Evolutionary conservation across 805 yeast species (phyloP).

Genomic region (Dipodascopsis uninucleata): DNA sequence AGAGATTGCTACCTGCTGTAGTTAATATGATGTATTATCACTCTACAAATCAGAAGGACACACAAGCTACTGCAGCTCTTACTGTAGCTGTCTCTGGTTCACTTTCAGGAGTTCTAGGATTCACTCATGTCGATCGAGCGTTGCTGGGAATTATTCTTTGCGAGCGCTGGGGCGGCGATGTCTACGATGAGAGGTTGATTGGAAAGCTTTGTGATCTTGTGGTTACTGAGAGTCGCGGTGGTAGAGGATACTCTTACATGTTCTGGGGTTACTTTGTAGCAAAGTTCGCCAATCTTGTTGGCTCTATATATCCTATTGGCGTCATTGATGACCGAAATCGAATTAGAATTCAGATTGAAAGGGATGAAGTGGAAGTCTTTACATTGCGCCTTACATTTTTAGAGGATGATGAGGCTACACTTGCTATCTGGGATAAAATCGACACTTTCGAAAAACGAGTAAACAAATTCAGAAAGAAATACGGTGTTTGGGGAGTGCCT

Average conservation of each 20-base stretch:
- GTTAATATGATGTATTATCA: slow-evolving; percentile 74
- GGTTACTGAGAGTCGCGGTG: slow-evolving; percentile 12
- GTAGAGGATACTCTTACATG: slow-evolving; percentile 10
- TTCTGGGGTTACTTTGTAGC: slow-evolving; percentile 23
- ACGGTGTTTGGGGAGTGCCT: slow-evolving; percentile 23
- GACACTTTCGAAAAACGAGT: slow-evolving; percentile 57
- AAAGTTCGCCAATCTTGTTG: slow-evolving; percentile 8
- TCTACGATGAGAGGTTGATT: slow-evolving; percentile 31
- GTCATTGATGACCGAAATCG: slow-evolving; percentile 14
- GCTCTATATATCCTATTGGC: slow-evolving; percentile 21
- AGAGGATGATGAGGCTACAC: slow-evolving; percentile 8
- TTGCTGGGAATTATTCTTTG: slow-evolving; percentile 69
- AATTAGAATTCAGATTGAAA: slow-evolving; percentile 6
- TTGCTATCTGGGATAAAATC: slow-evolving; percentile 35
- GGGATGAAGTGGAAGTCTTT: slow-evolving; percentile 6
- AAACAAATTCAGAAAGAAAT: slow-evolving; percentile 47
- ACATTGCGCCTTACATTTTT: slow-evolving; percentile 9
- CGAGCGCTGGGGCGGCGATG: slow-evolving; percentile 79
- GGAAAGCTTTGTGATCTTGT: slow-evolving; percentile 13
- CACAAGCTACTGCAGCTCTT: slow-evolving; percentile 70
- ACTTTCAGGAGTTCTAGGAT: slow-evolving; percentile 70
- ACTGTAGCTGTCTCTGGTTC: slow-evolving; percentile 72
- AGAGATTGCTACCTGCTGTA: slow-evolving; percentile 64
- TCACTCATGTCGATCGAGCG: slow-evolving; percentile 68
- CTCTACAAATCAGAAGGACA: slow-evolving; percentile 70